Evolutionary conservation across 192 early-diverging fungal genomes (phyloP).

Genomic region (Mortierella alpina): DNA sequence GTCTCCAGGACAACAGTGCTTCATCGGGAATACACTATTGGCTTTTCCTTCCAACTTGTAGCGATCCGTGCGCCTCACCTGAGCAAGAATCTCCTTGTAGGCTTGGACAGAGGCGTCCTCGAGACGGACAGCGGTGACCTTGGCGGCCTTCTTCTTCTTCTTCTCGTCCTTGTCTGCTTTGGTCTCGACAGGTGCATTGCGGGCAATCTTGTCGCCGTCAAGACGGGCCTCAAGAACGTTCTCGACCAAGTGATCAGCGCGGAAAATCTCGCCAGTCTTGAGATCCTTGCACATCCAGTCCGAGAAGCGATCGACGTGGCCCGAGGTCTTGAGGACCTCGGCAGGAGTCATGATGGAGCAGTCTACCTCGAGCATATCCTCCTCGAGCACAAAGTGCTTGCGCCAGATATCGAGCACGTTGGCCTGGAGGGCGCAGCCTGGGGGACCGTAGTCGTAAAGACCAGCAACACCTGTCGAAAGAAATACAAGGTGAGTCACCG

Average conservation of each 20-base stretch:
- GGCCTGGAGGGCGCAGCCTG: conserved; percentile 91
- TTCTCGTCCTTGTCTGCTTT: conserved; percentile 71
- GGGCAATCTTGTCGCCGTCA: conserved; percentile 84
- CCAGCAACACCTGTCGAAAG: conserved; percentile 83
- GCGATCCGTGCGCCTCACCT: conserved; percentile 54
- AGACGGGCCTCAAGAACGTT: conserved; percentile 90
- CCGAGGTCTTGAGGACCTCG: conserved; percentile 96
- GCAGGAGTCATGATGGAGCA: conserved; percentile 97
- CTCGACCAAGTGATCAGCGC: conserved; percentile 98
- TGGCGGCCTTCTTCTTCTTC: conserved; percentile 77
- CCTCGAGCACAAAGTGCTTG: conserved; percentile 98
- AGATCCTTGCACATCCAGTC: conserved; percentile 99
- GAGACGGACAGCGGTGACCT: conserved; percentile 71
- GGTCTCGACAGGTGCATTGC: conserved; percentile 56
- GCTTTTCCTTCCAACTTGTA: not conserved
- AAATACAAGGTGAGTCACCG: not conserved
- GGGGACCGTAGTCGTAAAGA: conserved; percentile 97
- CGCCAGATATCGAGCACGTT: conserved; percentile 93
- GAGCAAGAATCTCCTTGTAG: conserved; percentile 90
- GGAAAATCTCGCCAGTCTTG: conserved; percentile 92
- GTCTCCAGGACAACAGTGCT: not conserved
- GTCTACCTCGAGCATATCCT: conserved; percentile 99
- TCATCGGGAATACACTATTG: not conserved
- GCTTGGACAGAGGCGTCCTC: conserved; percentile 68
- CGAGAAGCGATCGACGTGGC: conserved; percentile 98